Conservation (phyloP, 2,329 filamentous ascomycete genomes). For the Neofusicoccum cordaticola region DNA sequence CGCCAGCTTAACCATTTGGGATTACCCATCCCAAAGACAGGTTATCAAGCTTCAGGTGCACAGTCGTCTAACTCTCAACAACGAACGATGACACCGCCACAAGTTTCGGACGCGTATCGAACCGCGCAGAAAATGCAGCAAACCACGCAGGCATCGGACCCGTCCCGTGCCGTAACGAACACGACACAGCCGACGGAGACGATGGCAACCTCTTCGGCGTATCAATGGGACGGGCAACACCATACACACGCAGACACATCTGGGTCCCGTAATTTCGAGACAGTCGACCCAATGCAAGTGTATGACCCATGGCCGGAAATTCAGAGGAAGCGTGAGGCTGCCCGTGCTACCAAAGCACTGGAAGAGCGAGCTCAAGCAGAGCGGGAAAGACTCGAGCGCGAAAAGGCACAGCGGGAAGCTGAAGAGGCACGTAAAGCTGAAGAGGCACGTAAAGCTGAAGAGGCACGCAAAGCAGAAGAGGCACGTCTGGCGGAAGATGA, state of each 20-base stretch:
- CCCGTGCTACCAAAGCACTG: conserved; percentile 31
- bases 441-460: conserved; percentile 16
- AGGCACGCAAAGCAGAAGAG: conserved; percentile 21
- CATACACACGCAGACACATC: not conserved
- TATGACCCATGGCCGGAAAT: conserved; percentile 54
- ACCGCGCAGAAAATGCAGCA: not conserved
- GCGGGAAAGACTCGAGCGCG: conserved; percentile 19
- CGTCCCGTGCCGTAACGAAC: too few relatives aligned
- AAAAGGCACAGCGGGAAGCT: conserved; percentile 23
- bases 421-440: conserved; percentile 28
- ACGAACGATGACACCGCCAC: not conserved
- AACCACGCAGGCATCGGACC: not conserved
- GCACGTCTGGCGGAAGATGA: not conserved
- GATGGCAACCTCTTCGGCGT: not conserved
- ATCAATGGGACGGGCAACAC: conserved; percentile 1
- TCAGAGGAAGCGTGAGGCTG: conserved; percentile 40
- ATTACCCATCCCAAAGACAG: not conserved
- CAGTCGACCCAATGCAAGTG: conserved; percentile 53
- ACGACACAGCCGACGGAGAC: not conserved
- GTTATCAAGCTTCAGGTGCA: not conserved
- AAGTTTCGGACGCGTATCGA: not conserved
- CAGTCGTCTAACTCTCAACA: not conserved
- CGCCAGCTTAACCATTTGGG: not conserved
- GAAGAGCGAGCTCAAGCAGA: conserved; percentile 38
- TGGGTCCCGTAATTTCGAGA: conserved; percentile 24